phyloP scores from a whole-genome alignment of 176 grass and related monocot species.

The Carex scoparia region DNA sequence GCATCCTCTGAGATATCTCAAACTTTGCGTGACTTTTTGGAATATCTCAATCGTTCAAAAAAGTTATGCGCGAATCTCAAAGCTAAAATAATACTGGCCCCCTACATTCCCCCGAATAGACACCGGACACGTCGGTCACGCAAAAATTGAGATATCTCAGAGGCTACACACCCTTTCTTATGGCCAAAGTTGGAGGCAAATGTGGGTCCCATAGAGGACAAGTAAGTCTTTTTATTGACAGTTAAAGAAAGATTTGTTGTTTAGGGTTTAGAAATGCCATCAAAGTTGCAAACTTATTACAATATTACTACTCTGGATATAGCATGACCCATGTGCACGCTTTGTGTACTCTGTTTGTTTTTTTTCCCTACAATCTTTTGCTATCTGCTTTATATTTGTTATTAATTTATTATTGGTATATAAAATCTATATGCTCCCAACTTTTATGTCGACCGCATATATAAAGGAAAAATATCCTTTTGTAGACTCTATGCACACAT shows the following conservation, averaged over 20 bases:
- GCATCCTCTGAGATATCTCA: too few relatives aligned
- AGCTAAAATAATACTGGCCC: too few relatives aligned
- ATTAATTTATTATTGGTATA: not conserved
- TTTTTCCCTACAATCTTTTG: not conserved
- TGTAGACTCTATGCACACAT: not conserved
- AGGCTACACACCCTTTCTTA: not conserved
- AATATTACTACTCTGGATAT: not conserved
- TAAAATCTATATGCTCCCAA: not conserved
- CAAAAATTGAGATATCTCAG: too few relatives aligned
- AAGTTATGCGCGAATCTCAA: too few relatives aligned
- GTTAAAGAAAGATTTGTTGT: slow-evolving; percentile 18
- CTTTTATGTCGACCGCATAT: not conserved
- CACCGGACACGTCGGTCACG: too few relatives aligned
- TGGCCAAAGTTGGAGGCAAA: not conserved
- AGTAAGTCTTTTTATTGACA: slow-evolving; percentile 6
- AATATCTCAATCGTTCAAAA: too few relatives aligned
- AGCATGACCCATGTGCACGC: not conserved
- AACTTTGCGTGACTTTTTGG: too few relatives aligned
- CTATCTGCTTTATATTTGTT: not conserved
- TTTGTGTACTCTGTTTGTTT: not conserved
- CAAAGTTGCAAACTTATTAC: not conserved
- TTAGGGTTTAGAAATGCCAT: slow-evolving; percentile 4
- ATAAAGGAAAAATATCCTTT: not conserved
- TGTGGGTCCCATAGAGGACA: not conserved
- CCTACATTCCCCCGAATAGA: too few relatives aligned